Evolutionary conservation across 2,329 filamentous ascomycete genomes (phyloP), one percentile per base, ranked within the genome.

Genomic region (Fusarium beomiforme): DNA sequence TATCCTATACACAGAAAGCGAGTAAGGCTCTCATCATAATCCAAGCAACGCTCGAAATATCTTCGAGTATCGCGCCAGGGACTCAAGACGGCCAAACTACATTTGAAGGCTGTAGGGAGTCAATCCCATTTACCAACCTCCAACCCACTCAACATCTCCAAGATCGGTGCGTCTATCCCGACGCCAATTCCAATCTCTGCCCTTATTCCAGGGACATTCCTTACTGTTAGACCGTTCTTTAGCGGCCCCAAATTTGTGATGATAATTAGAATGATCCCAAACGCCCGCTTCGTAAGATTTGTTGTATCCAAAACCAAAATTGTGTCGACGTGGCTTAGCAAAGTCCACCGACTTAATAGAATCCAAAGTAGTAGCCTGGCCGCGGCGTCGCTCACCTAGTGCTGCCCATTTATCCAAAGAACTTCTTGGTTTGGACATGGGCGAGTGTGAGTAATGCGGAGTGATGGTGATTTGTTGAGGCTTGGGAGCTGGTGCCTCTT

Each of bases 101-200:
- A 89, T 90, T 87, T 89, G 89, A 81, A 85, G 79, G 80, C 72
- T 68, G 77, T 63, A 54, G 75, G 74, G 81, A 84, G 72, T 82
- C 80, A 78, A 81, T 81, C 75, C 90, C 90, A 16, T 71, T 81
- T 93, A 90, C 90, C 93, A 97, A 84, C 93, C 93, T 86, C 94
- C 94, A 90, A 97, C 93, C 91, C 95, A 97, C 89, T 97, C 94
- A 85, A 95, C 84, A 79, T 95, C 92, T 79, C 91, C 91, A 81
- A 93, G 88, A 83, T 92, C 91, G 78, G 86, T 82, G 75, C 87
- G 87, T 78, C 83, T 85, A 70, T 92, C 90, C 78, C 88, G 85
- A 78, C 88, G 87, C 87, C 88, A 89, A 71, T 87, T 88, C 84
- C 84, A 86, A 81, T 90, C 88, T 83, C 87, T 85, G 71, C 85